Base-by-base conservation (phyloP, 164 flowering plant genomes). In the Saururus chinensis region DNA sequence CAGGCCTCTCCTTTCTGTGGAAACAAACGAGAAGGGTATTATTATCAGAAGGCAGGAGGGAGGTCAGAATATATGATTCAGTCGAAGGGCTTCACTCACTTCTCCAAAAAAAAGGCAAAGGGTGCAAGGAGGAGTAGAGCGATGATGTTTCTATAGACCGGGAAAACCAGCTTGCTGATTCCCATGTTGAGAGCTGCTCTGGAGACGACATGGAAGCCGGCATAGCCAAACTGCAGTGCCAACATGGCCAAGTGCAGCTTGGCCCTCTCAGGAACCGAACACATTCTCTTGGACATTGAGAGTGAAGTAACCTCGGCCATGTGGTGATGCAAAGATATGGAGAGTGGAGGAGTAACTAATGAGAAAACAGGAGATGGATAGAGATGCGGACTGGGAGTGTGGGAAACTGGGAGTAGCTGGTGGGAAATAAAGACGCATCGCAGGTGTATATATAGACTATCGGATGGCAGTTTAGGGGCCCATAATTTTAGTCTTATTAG, bases 201-300 rank as follows among this genome's bases (percentile, higher is more conserved):
- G 7, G 99, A 93, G 45, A 93, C 99, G 0, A 93, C 93, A 72
- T 93, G 99, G 67, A 93, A 93, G 8, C 99, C 99, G 1, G 97
- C 99, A 59, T 93, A 93, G 7, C 99, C 99, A 73, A 93, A 93
- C 85, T 93, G 99, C 87, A 93, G 75, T 81, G 97, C 92, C 80
- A 93, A 64, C 99, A 93, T 93, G 80, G 97, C 99, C 80, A 76
- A 21, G 74, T 93, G 99, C 72, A 93, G 93, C 63, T 85, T 88
- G 63, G 82, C 66, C 57, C 81, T 71, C 60, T 93, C 99, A 0
- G 97, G 99, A 17, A 90, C 68, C 1, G 70, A 67, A 37, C 90
- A 80, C 72, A 73, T 79, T 67, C 85, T 82, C 71, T 57, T 73
- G 0, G 66, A 8, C 60, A 35, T 42, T 10, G 49, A 57, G 40